Evolutionary conservation across 148 eudicot species (phyloP), one percentile per base, ranked within the genome.

Genomic region (Persicaria maculosa): DNA sequence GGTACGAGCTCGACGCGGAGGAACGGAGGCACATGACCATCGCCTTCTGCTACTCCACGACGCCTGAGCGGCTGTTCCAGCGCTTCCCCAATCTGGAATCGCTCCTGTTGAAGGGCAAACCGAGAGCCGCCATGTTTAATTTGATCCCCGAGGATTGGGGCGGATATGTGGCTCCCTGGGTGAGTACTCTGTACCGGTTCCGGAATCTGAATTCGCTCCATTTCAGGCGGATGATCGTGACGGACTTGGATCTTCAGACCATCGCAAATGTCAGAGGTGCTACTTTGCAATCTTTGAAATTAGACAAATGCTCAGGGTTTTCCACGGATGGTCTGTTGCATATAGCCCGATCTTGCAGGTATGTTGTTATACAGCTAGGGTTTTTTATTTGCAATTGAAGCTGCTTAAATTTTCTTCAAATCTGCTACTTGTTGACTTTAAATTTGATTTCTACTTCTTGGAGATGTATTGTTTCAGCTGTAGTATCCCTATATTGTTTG

Each of bases 61-160:
- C 94, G 50, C 97, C 99, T 6, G 77, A 77, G 54, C 76, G 79
- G 58, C 83, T 96, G 1, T 45, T 75, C 16, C 71, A 76, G 69
- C 83, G 99, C 67, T 96, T 92, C 68, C 89, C 87, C 3, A 83
- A 85, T 43, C 79, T 96, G 0, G 94, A 92, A 77, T 90, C 97
- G 44, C 47, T 96, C 55, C 86, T 82, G 75, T 72, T 96, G 9
- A 96, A 96, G 79, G 99, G 97, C 9, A 90, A 92, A 77, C 99
- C 99, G 8, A 81, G 99, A 69, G 99, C 99, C 16, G 90, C 97
- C 4, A 96, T 96, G 99, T 96, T 89, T 17, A 92, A 92, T 54
- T 75, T 96, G 78, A 92, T 96, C 0, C 97, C 99, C 0, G 91
- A 89, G 50, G 91, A 96, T 79, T 96, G 99, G 99, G 99, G 99